These are phyloP conservation scores for Mariannaea elegans DNA, from an alignment of 2,329 filamentous ascomycete genomes.

Conservation along the genomic window DNA sequence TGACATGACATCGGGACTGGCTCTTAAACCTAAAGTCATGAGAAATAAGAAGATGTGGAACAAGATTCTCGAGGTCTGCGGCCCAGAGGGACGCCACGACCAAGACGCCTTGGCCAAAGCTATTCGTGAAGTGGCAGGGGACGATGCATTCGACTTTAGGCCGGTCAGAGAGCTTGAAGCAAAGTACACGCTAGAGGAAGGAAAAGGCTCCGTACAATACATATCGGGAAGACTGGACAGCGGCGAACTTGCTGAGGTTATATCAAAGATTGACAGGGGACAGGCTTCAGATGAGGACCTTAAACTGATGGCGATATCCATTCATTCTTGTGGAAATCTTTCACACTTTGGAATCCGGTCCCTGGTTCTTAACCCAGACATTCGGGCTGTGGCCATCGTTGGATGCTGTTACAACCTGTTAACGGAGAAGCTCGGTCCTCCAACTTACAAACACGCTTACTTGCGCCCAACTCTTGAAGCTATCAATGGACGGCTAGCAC, in stretches of 20 bases:
- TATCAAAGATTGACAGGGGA: slow-evolving; percentile 63
- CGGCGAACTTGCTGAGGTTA: slow-evolving; percentile 74
- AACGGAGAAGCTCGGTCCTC: slow-evolving; percentile 87
- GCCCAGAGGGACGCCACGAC: slow-evolving; percentile 51
- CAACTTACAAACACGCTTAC: slow-evolving; percentile 84
- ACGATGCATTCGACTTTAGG: slow-evolving; percentile 54
- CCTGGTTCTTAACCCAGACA: slow-evolving; percentile 81
- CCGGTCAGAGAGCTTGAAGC: slow-evolving; percentile 58
- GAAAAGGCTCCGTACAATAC: slow-evolving; percentile 78
- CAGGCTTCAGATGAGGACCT: slow-evolving; percentile 41
- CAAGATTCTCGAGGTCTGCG: slow-evolving; percentile 54
- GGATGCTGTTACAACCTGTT: slow-evolving; percentile 98
- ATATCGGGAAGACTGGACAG: slow-evolving; percentile 78
- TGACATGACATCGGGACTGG: slow-evolving; percentile 83
- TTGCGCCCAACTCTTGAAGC: slow-evolving; percentile 75
- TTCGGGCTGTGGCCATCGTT: slow-evolving; percentile 92
- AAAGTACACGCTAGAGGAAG: slow-evolving; percentile 65
- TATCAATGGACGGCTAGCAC: slow-evolving; percentile 72
- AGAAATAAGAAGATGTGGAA: slow-evolving; percentile 85
- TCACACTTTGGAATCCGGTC: slow-evolving; percentile 93
- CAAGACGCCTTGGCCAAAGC: slow-evolving; percentile 45
- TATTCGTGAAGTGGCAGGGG: slow-evolving; percentile 46
- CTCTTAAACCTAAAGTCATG: slow-evolving; percentile 75
- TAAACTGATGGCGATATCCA: slow-evolving; percentile 85
- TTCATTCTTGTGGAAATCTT: slow-evolving; percentile 98